A percentile compares a stretch with the other conserved stretches of the same genome.
Evolutionary conservation across 192 early-diverging fungal genomes (phyloP).

Genomic region (Linderina pennispora): DNA sequence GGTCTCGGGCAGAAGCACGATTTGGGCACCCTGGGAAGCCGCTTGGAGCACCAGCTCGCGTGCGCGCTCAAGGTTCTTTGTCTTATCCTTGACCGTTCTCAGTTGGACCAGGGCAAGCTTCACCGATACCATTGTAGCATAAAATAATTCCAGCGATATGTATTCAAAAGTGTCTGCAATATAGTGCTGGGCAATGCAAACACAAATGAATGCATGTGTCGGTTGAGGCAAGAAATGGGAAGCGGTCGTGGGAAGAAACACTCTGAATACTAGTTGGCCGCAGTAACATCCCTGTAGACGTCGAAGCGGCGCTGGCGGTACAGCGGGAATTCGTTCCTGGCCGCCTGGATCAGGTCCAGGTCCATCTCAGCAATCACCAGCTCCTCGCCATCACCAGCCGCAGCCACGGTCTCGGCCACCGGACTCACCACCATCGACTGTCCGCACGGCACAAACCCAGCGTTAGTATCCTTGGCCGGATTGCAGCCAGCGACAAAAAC

Average conservation of each 20-base stretch:
- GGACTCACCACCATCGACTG: conserved; percentile 90
- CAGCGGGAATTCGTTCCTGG: conserved; percentile 62
- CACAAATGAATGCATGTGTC: too few relatives aligned
- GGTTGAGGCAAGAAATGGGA: too few relatives aligned
- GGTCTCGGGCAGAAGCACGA: conserved; percentile 88
- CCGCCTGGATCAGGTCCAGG: conserved; percentile 46
- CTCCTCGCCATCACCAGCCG: conserved; percentile 64
- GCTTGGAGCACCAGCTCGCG: conserved; percentile 67
- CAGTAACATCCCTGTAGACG: conserved; percentile 52
- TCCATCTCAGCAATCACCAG: conserved; percentile 82
- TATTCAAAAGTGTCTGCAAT: too few relatives aligned
- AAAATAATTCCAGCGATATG: too few relatives aligned
- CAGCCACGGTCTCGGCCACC: conserved; percentile 65
- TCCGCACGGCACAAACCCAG: conserved; percentile 86
- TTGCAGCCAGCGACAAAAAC: conserved; percentile 92
- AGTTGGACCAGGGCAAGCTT: conserved; percentile 66
- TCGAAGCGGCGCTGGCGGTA: conserved; percentile 74
- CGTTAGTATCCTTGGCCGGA: conserved; percentile 74
- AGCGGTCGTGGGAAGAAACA: too few relatives aligned
- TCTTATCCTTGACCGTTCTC: conserved; percentile 55
- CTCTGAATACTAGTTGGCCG: too few relatives aligned
- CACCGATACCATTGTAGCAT: not conserved
- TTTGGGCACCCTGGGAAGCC: conserved; percentile 61
- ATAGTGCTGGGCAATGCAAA: too few relatives aligned
- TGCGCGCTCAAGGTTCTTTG: conserved; percentile 60